Evolutionary conservation across 1,284 basidiomycete species (phyloP), one percentile per base, ranked within the genome.

Genomic region (Cryptococcus sp.): DNA sequence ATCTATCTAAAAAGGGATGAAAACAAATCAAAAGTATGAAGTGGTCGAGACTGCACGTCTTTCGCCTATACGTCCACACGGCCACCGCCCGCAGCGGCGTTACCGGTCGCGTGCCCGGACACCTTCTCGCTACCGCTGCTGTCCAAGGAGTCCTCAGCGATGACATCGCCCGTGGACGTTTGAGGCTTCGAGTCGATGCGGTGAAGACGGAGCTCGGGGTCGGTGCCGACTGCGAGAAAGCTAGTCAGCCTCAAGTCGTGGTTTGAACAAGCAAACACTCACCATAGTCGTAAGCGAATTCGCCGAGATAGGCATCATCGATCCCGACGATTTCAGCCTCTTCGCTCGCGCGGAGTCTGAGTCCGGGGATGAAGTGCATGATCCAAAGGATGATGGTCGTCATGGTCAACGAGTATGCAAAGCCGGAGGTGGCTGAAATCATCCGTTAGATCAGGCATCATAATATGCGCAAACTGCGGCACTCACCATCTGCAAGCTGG

Each of bases 231-330:
- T 50, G 49, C 1, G 19, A 20, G 30, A n/a, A 7, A 50, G 22
- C 47, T 20, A 43, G 47, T 55, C 40, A 55, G 41, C 23, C 7
- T 15, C 38, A 51, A n/a, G 13, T 51, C 50, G 39, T 23, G 27
- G 8, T 22, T 13, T 10, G 16, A 43, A 43, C 10, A 20, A 25
- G 10, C 23, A 50, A 23, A 46, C 20, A 61, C 16, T 85, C 87
- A 59, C 90, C 89, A 67, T 91, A 93, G 79, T 93, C 90, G 75
- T 93, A 92, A n/a, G 89, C 89, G 67, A 87, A 92, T 80, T 97
- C 94, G 69, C 94, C 94, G 83, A 96, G 88, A 81, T 94, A 90
- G 15, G 87, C 85, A 71, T 96, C 91, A 76, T 98, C 95, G 63
- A 96, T 87, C 63, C 95, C 95, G 58, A 97, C 81, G 61, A 93